Conservation (phyloP, 73 alveolate species). For the Tetrahymena elliotti region DNA sequence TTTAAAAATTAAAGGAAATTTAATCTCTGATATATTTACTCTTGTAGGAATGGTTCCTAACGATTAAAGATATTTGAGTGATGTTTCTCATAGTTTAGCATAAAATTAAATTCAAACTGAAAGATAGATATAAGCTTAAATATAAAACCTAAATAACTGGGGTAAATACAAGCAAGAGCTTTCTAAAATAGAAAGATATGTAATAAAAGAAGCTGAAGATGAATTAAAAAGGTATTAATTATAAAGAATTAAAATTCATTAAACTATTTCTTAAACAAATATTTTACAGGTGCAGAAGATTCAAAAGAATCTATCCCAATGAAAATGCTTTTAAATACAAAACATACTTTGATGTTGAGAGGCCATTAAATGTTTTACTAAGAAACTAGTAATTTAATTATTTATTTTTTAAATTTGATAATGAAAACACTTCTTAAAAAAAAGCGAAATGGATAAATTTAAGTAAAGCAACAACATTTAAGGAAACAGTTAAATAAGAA, state of each 20-base stretch:
- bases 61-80: background rate
- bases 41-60: slow-evolving; percentile 48
- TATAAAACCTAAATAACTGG: background rate
- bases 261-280: background rate
- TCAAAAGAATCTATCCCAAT: background rate
- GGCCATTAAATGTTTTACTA: background rate
- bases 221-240: slow-evolving; percentile 43
- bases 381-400: background rate
- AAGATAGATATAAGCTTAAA: background rate
- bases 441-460: background rate
- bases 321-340: background rate
- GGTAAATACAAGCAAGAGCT: background rate
- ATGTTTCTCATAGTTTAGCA: background rate
- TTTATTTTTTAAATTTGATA: background rate
- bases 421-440: background rate
- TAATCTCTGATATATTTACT: slow-evolving; percentile 57
- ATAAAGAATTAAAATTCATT: background rate
- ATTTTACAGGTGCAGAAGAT: background rate
- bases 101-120: background rate
- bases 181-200: slow-evolving; percentile 16
- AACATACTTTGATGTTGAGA: background rate
- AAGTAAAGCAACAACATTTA: background rate
- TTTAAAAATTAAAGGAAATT: slow-evolving; percentile 51
- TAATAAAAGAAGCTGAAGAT: slow-evolving; percentile 53
- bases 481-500: background rate